phyloP scores from a whole-genome alignment of 2,329 filamentous ascomycete species.

The Rutstroemia sp. region DNA sequence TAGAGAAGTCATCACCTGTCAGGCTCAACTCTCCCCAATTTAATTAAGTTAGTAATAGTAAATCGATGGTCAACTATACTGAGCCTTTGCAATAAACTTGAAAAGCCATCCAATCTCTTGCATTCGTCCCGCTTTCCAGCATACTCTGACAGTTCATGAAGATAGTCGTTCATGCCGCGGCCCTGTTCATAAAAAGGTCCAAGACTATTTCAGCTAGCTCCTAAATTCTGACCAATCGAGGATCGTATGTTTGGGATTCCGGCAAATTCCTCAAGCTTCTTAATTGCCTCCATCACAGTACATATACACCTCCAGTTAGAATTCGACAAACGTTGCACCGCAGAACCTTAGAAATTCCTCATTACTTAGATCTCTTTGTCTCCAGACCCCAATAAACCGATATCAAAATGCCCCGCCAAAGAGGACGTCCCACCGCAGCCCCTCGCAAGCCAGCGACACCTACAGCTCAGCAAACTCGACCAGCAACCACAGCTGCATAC shows the following conservation, averaged over 20 bases:
- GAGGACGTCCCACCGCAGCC: slow-evolving; percentile 59
- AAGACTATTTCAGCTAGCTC: background rate
- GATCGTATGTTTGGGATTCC: background rate
- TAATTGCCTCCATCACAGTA: background rate
- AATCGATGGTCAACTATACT: no score
- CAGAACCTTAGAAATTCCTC: background rate
- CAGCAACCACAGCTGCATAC: slow-evolving; percentile 56
- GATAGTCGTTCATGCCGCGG: no score
- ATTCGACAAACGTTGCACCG: no score
- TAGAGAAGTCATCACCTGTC: no score
- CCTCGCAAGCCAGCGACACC: slow-evolving; percentile 39
- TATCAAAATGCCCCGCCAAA: slow-evolving; percentile 68
- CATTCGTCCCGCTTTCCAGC: no score
- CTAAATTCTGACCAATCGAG: no score
- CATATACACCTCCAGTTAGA: background rate
- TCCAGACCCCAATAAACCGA: background rate
- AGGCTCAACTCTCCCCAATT: no score
- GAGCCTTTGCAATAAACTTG: no score
- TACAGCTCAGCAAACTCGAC: slow-evolving; percentile 56
- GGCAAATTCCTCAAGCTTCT: slow-evolving; percentile 1
- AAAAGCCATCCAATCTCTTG: no score
- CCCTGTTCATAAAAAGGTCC: no score
- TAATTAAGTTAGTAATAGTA: no score
- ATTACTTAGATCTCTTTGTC: background rate
- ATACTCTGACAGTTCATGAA: no score